Evolutionary conservation across 495 filamentous ascomycete genomes (phyloP), one percentile per base, ranked within the genome.

Genomic region (Hypoxylon lenormandii): DNA sequence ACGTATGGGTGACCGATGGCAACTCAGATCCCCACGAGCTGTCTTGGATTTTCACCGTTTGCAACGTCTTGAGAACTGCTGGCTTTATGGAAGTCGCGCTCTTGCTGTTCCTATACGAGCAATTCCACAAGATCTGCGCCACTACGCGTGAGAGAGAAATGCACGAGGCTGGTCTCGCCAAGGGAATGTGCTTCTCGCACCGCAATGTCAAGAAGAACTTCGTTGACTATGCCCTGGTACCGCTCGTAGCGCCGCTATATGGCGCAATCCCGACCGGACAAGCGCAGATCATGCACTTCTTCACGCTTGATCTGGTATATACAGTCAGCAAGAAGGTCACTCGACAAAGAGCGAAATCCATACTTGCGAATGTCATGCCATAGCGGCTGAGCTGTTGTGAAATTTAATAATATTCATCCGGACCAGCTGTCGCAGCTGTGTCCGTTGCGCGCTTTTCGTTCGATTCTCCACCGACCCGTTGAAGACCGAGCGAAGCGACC

Each of bases 211-310:
- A 81, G 74, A 79, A 77, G 53, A 86, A 84, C 66, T 81, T 79
- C 26, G 69, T 85, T 22, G 86, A 89, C 69, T 82, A 86, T 37
- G 57, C 87, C 57, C 82, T 85, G 76, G 85, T 87, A 45, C 86
- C 86, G 0, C 72, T 90, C 12, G 86, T 86, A 10, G 88, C 87
- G 21, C 85, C 85, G 1, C 58, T 89, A 3, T 90, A 84, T 63
- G 89, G 88, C 18, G 81, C 85, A 3, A 82, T 90, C 7, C 88
- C 88, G 0, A 84, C 84, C 8, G 78, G 84, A 4, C 85, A 90
- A 30, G 89, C 89, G 0, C 85, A 88, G 45, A 73, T 90, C 50
- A 84, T 80, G 58, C 88, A 91, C 70, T 88, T 91, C 72, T 90
- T 86, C 82, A 90, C 88, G 0, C 74, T 89, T 33, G 80, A 87